Evolutionary conservation across 2,329 filamentous ascomycete species (phyloP), one percentile per base, ranked within the genome.

Genomic region (Ambrosiella cleistominuta): DNA sequence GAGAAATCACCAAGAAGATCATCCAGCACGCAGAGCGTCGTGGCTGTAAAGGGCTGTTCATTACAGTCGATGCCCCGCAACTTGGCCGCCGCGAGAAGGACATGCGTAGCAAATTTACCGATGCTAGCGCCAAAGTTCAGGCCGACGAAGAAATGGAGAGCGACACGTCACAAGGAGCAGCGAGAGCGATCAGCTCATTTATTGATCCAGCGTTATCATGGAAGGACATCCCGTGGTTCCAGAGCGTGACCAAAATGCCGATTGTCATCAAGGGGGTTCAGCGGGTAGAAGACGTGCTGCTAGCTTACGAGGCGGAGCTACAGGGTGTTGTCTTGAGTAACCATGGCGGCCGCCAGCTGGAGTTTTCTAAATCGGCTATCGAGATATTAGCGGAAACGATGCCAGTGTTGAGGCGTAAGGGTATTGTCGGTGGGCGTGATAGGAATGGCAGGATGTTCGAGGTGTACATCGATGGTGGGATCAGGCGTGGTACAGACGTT

Each of bases 231-330:
- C 80, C 91, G 1, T 98, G 90, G 90, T 95, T 98, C 74, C 75
- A 81, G 64, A 81, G 80, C 65, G 87, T 97, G 67, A 98, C 93
- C 37, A 82, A 82, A 62, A 95, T 97, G 84, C 93, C 93, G 58
- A 94, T 98, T 67, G 80, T 97, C 57, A 80, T 98, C 63, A 98
- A 98, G 78, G 93, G 93, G 59, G 86, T 98, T 9, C 93, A 98
- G 74, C 82, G 91, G 27, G 89, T 95, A 56, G 93, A 98, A 68
- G 93, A 98, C 68, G 93, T 95, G 2, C 77, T 97, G 62, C 81
- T 82, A 60, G 93, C 93, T n/a, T 78, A 86, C 63, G 87, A 94
- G 61, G 76, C 75, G 15, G 88, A 88, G 57, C 83, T 93, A 50
- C 83, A 95, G 65, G 93, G 88, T 53, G 88, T 97, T 17, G 91